Evolutionary conservation across 2,329 filamentous ascomycete species (phyloP), one percentile per base, ranked within the genome.

Genomic region (Paraconiothyrium brasiliense): DNA sequence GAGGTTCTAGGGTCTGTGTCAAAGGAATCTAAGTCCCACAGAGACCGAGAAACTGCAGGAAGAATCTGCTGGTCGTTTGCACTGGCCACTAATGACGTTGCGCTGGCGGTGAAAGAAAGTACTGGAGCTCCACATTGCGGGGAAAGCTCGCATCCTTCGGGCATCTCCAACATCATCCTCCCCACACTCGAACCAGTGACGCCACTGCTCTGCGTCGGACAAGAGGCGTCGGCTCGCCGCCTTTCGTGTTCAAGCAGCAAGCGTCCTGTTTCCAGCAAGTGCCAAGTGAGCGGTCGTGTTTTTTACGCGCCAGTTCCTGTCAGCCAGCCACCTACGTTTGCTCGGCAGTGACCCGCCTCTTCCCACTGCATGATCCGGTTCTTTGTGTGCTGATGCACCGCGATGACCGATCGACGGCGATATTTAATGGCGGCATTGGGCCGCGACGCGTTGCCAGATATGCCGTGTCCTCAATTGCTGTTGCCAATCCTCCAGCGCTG

Each of bases 331-430:
- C 41, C 43, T 56, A 56, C 54, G 54, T 56, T 22, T 5, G 51
- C 37, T 30, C 43, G 27, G 41, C 43, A 43, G 32, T 24, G 41
- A 47, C 54, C 46, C 32, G 43, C 39, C 52, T 44, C 27, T 35
- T 56, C 43, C 54, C 43, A 43, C 43, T 39, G 30, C 43, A 47
- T 37, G 43, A 37, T 27, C 54, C 43, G 54, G 54, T 56, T 56
- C 54, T 47, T 56, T 56, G 54, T 48, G 54, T 32, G 54, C 54
- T 47, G 41, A 48, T 56, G 54, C 30, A 46, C 32, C 43, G n/a
- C 13, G 39, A 34, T 55, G 39, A 24, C 52, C 52, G 52, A 55
- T 35, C 52, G 8, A 44, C 9, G 52, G 27, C 7, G 34, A 10
- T 39, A 32, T 47, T 47, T 48, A 56, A 47, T 48, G 24, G 54